Percentiles rank a stretch among this genome's conserved stretches.
phyloP scores from a whole-genome alignment of 177 flowering plant species.

The Tripterygium wilfordii region DNA sequence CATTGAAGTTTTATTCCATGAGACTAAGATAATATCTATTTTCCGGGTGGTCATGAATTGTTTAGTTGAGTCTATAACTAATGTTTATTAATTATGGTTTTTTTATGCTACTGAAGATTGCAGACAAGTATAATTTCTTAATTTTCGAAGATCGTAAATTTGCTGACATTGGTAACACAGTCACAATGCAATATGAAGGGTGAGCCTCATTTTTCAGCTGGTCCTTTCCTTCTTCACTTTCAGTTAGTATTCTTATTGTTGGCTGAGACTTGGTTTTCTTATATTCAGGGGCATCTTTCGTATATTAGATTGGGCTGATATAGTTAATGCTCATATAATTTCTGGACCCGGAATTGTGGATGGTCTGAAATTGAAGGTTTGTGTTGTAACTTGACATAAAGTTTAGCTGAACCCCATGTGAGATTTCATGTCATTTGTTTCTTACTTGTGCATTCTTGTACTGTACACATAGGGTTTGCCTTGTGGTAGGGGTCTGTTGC shows the following conservation, averaged over 20 bases:
- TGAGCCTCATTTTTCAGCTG: constrained; percentile 23
- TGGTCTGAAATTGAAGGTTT: constrained; percentile 92
- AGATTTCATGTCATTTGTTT: not conserved
- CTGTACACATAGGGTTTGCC: constrained; percentile 60
- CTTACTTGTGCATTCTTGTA: not conserved
- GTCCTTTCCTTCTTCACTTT: constrained; percentile 4
- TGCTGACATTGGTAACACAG: constrained; percentile 98
- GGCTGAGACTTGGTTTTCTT: not conserved
- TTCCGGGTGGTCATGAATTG: not conserved
- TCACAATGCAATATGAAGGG: constrained; percentile 99
- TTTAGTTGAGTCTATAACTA: not conserved
- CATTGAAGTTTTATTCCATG: no score
- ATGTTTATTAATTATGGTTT: not conserved
- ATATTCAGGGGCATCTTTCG: constrained; percentile 70
- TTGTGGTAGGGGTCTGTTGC: constrained; percentile 77
- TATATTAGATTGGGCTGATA: constrained; percentile 97
- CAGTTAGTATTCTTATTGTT: not conserved
- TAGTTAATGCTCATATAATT: constrained; percentile 85
- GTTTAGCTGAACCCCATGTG: not conserved
- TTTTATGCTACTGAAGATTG: constrained; percentile 50
- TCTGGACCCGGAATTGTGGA: constrained; percentile 98
- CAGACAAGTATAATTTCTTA: constrained; percentile 82
- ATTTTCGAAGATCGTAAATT: constrained; percentile 98
- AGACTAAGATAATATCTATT: no score
- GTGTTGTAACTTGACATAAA: not conserved